phyloP scores from a whole-genome alignment of 495 filamentous ascomycete genomes.

The Annulohypoxylon nitens region DNA sequence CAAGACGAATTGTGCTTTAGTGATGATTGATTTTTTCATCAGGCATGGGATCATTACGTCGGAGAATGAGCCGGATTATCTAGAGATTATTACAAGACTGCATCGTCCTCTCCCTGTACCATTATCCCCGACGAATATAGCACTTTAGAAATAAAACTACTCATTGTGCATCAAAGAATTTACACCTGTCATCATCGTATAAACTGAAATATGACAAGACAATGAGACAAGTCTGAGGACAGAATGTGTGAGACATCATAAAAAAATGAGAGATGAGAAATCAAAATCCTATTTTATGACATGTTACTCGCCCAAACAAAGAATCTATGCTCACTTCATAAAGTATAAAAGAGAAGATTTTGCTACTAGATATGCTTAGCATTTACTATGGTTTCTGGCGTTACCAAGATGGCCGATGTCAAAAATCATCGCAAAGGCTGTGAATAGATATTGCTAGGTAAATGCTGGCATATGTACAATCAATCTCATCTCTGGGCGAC shows the following conservation, averaged over 20 bases:
- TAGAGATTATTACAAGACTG: constrained; percentile 77
- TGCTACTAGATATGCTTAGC: too few species aligned
- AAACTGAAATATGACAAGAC: background rate
- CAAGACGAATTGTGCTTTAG: constrained; percentile 83
- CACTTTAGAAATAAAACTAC: background rate
- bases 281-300: background rate
- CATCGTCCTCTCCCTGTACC: constrained; percentile 56
- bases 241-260: too few species aligned
- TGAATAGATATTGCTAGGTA: constrained; percentile 4
- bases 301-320: too few species aligned
- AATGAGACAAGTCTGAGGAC: too few species aligned
- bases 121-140: background rate
- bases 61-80: constrained; percentile 79
- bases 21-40: constrained; percentile 84
- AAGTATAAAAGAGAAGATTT: too few species aligned
- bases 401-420: background rate
- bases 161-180: too few species aligned
- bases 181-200: too few species aligned
- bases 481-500: constrained; percentile 37
- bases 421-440: background rate
- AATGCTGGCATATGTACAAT: constrained; percentile 43
- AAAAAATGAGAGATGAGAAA: too few species aligned
- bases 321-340: too few species aligned
- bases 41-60: constrained; percentile 78
- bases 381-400: too few species aligned